Percentiles rank a stretch among this genome's conserved stretches.
phyloP scores from a whole-genome alignment of 1,139 yeast species.

The Debaryomyces nepalensis region DNA sequence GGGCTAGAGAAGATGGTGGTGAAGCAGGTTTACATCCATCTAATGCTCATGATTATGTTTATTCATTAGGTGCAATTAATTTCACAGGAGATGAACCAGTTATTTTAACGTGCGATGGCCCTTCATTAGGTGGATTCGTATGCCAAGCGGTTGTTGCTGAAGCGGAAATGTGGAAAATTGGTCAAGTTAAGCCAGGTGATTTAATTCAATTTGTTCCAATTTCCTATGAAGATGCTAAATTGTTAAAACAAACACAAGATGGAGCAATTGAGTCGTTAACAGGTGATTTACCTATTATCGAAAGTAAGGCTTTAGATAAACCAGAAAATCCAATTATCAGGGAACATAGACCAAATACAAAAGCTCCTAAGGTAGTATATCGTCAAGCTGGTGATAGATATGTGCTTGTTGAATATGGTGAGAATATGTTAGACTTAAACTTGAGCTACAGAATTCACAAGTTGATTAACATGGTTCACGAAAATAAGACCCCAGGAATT shows the following conservation, averaged over 20 bases:
- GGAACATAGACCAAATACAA: constrained; percentile 47
- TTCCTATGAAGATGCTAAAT: constrained; percentile 66
- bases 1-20: constrained; percentile 98
- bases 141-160: constrained; percentile 95
- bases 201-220: constrained; percentile 79
- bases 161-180: constrained; percentile 98
- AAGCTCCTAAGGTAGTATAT: constrained; percentile 75
- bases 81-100: constrained; percentile 99
- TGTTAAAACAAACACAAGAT: constrained; percentile 65
- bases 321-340: constrained; percentile 69
- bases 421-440: constrained; percentile 81
- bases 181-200: constrained; percentile 97
- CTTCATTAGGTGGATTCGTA: constrained; percentile 95
- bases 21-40: constrained; percentile 98
- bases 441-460: constrained; percentile 83
- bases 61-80: constrained; percentile 93
- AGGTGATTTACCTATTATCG: constrained; percentile 46
- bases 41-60: constrained; percentile 95
- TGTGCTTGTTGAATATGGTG: constrained; percentile 90
- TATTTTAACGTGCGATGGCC: constrained; percentile 95
- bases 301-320: constrained; percentile 34
- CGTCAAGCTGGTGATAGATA: constrained; percentile 98
- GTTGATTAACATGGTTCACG: constrained; percentile 72
- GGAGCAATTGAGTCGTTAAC: constrained; percentile 47
- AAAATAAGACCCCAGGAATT: constrained; percentile 72